These are phyloP conservation scores for Begonia loranthoides DNA, from an alignment of 306 rosid genomes.

Conservation along the genomic window DNA sequence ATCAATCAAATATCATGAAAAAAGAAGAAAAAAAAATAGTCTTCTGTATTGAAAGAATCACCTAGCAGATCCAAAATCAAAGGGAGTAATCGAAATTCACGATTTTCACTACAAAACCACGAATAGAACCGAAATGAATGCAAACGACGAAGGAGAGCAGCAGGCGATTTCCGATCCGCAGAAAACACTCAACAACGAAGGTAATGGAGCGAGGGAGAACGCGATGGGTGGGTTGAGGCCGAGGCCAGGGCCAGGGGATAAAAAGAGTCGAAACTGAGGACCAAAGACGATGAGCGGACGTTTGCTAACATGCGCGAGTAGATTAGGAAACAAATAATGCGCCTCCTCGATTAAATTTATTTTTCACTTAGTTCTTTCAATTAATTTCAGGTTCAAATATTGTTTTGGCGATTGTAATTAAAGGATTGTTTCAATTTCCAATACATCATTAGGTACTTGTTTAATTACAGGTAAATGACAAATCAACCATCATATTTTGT, in stretches of 20 bases:
- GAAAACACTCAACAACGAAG: too few species aligned
- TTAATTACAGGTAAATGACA: too few species aligned
- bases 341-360: constrained; percentile 3
- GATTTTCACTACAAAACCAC: neutral
- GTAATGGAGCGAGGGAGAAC: constrained; percentile 1
- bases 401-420: too few species aligned
- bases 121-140: neutral
- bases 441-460: too few species aligned
- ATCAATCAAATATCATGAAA: too few species aligned
- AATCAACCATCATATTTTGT: too few species aligned
- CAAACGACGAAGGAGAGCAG: neutral
- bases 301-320: constrained; percentile 5
- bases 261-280: constrained; percentile 12
- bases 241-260: constrained; percentile 4
- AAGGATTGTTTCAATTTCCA: too few species aligned
- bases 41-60: too few species aligned
- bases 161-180: constrained; percentile 7
- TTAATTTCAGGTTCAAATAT: too few species aligned
- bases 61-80: too few species aligned
- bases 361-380: neutral
- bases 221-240: neutral
- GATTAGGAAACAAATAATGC: constrained; percentile 7
- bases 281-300: constrained; percentile 7
- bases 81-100: neutral
- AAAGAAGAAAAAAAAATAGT: too few species aligned